Conservation (phyloP, 1,284 basidiomycete species). For the Lignosus rhinocerotis region DNA sequence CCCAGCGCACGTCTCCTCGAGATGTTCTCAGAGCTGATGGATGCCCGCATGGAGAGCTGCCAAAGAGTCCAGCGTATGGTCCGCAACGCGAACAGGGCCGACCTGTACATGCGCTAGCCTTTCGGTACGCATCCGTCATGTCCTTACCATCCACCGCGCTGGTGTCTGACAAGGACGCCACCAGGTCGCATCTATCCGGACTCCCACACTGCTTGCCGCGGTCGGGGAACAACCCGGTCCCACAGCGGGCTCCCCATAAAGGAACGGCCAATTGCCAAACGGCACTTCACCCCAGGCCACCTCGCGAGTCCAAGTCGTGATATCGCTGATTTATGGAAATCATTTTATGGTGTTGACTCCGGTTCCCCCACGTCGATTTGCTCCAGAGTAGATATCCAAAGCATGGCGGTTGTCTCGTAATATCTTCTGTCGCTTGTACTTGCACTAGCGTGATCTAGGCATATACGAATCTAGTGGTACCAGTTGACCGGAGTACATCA, state of each 20-base stretch:
- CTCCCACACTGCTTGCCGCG: slow-evolving; percentile 8
- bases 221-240: slow-evolving; percentile 14
- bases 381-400: slow-evolving; percentile 9
- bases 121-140: slow-evolving; percentile 15
- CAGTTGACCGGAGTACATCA: not conserved
- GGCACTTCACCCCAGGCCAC: slow-evolving; percentile 22
- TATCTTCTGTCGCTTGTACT: slow-evolving; percentile 20
- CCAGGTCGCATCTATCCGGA: slow-evolving; percentile 12
- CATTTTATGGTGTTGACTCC: slow-evolving; percentile 19
- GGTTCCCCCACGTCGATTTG: slow-evolving; percentile 4
- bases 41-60: slow-evolving; percentile 73
- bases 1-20: slow-evolving; percentile 57
- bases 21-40: slow-evolving; percentile 70
- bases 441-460: slow-evolving; percentile 12
- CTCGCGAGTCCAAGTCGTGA: slow-evolving; percentile 17
- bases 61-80: slow-evolving; percentile 62
- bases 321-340: slow-evolving; percentile 22
- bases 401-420: slow-evolving; percentile 13
- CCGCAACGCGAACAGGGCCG: slow-evolving; percentile 38
- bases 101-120: slow-evolving; percentile 29
- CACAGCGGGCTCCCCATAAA: slow-evolving; percentile 7
- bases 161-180: slow-evolving; percentile 5
- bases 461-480: slow-evolving; percentile 6
- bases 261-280: slow-evolving; percentile 3
- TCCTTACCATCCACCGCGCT: not conserved